These are phyloP conservation scores for Trichoderma hamatum DNA, from an alignment of 2,329 filamentous ascomycete genomes.

Conservation along the genomic window DNA sequence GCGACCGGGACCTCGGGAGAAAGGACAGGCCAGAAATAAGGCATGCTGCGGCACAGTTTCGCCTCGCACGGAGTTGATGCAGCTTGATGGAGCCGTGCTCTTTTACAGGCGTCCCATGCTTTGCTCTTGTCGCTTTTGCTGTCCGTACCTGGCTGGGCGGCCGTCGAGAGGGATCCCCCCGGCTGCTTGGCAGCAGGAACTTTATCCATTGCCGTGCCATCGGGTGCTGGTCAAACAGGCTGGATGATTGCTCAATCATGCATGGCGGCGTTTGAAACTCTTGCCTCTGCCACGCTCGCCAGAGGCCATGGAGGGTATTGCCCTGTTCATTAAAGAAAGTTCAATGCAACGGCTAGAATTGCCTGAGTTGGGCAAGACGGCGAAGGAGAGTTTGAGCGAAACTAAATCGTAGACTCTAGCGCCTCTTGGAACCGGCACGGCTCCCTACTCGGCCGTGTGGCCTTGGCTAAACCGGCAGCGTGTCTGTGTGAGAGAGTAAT, in stretches of 20 bases:
- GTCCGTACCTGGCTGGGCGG: slow-evolving; percentile 4
- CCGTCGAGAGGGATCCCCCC: not conserved
- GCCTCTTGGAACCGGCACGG: slow-evolving; percentile 15
- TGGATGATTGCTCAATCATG: slow-evolving; percentile 5
- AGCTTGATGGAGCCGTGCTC: slow-evolving; percentile 14
- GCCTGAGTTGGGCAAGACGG: slow-evolving; percentile 20
- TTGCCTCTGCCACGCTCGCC: not conserved
- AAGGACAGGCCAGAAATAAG: not conserved
- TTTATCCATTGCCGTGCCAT: slow-evolving; percentile 1
- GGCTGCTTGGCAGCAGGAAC: slow-evolving; percentile 10
- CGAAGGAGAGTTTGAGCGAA: slow-evolving; percentile 21
- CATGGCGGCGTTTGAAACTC: slow-evolving; percentile 9
- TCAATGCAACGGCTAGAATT: slow-evolving; percentile 15
- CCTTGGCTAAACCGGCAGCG: not conserved
- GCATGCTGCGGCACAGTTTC: slow-evolving; percentile 16
- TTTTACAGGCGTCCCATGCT: slow-evolving; percentile 11
- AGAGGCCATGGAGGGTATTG: not conserved
- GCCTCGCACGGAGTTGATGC: slow-evolving; percentile 21
- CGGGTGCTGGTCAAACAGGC: slow-evolving; percentile 1
- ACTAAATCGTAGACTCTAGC: slow-evolving; percentile 12
- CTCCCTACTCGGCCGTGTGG: slow-evolving; percentile 13
- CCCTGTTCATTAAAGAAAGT: slow-evolving; percentile 22
- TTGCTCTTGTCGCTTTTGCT: slow-evolving; percentile 1
- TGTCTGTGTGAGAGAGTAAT: not conserved
- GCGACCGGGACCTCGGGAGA: slow-evolving; percentile 12